Base-by-base conservation (phyloP, 2,329 filamentous ascomycete genomes). In the Arthrobotrys pseudoclavata region DNA sequence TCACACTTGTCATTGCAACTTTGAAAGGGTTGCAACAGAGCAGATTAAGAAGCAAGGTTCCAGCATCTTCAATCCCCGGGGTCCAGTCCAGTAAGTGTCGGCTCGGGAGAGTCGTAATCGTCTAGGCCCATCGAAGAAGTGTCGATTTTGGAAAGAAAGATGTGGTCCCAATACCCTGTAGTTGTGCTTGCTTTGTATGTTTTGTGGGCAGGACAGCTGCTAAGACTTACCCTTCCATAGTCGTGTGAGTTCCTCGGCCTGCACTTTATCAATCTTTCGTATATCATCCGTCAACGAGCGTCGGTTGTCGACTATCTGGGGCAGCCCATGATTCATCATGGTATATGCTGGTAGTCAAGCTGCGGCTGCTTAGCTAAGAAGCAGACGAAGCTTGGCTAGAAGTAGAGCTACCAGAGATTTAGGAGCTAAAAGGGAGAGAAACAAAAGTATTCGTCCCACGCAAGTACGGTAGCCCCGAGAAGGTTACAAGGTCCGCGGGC, bases 141-240 rank as follows among this genome's bases (percentile, higher is more conserved):
- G 71, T 53, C 61, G 53, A 55, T 68, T 52, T 53, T 76, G 70
- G 61, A 64, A 71, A 75, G 69, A 57, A 79, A 74, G 74, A 79
- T 72, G 72, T 72, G 76, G 69, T 76, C 67, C 70, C 69, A 60
- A 66, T 76, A 72, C 69, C 67, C 72, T 71, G 71, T 69, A 62
- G 67, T 63, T 66, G 67, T 72, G 57, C 64, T 71, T 68, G 72
- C 50, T 68, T 76, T 50, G 55, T 71, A 22, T 77, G 20, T 69
- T 57, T 42, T 60, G 45, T 71, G 74, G 67, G 67, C 74, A 48
- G 74, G 74, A 77, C 67, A 34, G 61, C 74, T 77, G 74, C 74
- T 62, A 62, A 52, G 75, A 81, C 81, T 69, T 83, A 87, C 86
- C 86, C 84, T 84, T 85, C 86, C 86, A 87, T 76, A 87, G 82